These are phyloP conservation scores for Colletotrichum musae DNA, from an alignment of 2,329 filamentous ascomycete genomes.

Conservation along the genomic window DNA sequence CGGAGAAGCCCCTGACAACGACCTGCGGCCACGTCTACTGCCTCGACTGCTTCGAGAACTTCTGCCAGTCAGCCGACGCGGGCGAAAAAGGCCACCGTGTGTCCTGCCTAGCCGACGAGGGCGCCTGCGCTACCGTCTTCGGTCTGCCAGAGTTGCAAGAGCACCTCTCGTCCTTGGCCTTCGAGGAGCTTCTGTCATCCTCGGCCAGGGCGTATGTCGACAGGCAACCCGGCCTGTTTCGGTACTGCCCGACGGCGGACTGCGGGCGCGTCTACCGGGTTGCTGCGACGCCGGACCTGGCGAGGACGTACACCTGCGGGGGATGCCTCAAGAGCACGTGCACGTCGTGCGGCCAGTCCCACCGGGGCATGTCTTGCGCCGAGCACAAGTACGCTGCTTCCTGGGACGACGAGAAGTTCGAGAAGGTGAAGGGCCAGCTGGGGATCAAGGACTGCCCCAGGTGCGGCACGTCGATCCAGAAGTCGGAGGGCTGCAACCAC, in stretches of 20 bases:
- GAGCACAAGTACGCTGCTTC: slow-evolving; percentile 48
- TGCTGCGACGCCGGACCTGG: not conserved
- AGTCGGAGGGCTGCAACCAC: slow-evolving; percentile 62
- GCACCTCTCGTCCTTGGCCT: slow-evolving; percentile 48
- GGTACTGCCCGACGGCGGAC: slow-evolving; percentile 59
- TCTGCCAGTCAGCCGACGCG: slow-evolving; percentile 44
- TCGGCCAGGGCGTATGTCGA: slow-evolving; percentile 54
- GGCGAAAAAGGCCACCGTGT: slow-evolving; percentile 32
- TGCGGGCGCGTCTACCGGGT: slow-evolving; percentile 59
- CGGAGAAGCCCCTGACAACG: slow-evolving; percentile 53
- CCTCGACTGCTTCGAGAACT: slow-evolving; percentile 55
- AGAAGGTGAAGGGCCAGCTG: slow-evolving; percentile 50
- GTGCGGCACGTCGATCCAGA: slow-evolving; percentile 58
- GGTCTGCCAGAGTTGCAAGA: slow-evolving; percentile 47
- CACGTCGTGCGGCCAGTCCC: slow-evolving; percentile 52
- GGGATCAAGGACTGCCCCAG: slow-evolving; percentile 58
- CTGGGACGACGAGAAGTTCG: slow-evolving; percentile 46
- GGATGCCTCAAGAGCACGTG: slow-evolving; percentile 54
- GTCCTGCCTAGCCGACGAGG: slow-evolving; percentile 46
- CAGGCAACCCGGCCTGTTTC: slow-evolving; percentile 49
- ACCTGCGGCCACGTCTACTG: slow-evolving; percentile 60
- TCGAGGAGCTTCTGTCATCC: slow-evolving; percentile 55
- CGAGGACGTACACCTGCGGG: slow-evolving; percentile 50
- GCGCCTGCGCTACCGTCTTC: slow-evolving; percentile 46
- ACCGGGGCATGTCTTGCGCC: slow-evolving; percentile 52